A percentile compares a stretch with the other conserved stretches of the same genome.
These are phyloP conservation scores for Geotrichum cucujoidarum DNA, from an alignment of 1,139 yeast species.

Conservation along the genomic window DNA sequence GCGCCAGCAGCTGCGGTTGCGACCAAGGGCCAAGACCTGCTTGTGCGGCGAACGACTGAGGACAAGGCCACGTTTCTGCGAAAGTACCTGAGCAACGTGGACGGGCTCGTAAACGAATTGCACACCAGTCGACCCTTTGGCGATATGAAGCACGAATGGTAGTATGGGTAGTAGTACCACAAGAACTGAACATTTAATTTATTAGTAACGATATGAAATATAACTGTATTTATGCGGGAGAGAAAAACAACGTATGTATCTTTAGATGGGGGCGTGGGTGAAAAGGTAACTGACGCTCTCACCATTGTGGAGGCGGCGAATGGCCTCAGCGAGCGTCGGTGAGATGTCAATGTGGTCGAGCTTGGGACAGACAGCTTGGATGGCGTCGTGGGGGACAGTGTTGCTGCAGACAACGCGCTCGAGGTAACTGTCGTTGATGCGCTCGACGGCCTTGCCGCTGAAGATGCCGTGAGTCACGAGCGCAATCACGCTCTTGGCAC, in stretches of 20 bases:
- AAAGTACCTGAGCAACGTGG: constrained; percentile 43
- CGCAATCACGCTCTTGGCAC: constrained; percentile 82
- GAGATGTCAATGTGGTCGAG: constrained; percentile 80
- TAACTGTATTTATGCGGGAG: too few relatives aligned
- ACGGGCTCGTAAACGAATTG: constrained; percentile 45
- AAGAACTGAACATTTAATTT: too few relatives aligned
- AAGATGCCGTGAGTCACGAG: constrained; percentile 94
- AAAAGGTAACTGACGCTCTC: constrained; percentile 92
- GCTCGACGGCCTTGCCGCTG: constrained; percentile 78
- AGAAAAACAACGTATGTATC: too few relatives aligned
- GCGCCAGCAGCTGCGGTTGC: constrained; percentile 21
- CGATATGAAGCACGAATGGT: constrained; percentile 45
- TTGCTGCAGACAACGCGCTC: constrained; percentile 86
- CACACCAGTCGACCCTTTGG: constrained; percentile 48
- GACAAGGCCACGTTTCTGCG: constrained; percentile 57
- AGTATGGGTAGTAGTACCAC: too few relatives aligned
- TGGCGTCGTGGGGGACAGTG: constrained; percentile 84
- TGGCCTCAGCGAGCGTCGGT: constrained; percentile 76
- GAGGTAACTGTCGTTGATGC: constrained; percentile 70
- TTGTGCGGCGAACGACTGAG: constrained; percentile 35
- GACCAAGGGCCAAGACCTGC: constrained; percentile 9
- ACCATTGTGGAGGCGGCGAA: constrained; percentile 94
- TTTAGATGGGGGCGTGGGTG: constrained; percentile 55
- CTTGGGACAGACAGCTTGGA: constrained; percentile 61
- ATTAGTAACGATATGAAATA: too few relatives aligned